phyloP scores from a whole-genome alignment of 140 eudicot genomes.

The Cichorium intybus region DNA sequence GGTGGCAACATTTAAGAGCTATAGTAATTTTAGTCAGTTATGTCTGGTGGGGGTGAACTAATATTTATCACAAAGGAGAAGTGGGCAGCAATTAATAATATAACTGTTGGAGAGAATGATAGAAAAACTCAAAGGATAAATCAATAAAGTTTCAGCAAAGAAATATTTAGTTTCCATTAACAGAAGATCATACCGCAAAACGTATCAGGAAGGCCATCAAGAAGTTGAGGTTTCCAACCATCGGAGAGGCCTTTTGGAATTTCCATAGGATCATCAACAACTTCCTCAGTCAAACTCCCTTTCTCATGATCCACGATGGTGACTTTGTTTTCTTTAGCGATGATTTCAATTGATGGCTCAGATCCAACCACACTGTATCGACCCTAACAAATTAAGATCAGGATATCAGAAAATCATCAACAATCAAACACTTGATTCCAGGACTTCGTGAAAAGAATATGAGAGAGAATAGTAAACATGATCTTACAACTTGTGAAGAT shows the following conservation, averaged over 20 bases:
- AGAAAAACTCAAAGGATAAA: neutral
- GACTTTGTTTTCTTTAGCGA: conserved; percentile 74
- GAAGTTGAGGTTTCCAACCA: conserved; percentile 71
- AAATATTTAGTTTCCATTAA: conserved; percentile 13
- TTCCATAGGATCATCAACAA: conserved; percentile 76
- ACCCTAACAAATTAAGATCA: conserved; percentile 47
- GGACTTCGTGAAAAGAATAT: neutral
- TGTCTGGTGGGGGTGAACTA: neutral
- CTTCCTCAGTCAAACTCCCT: conserved; percentile 57
- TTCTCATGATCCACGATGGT: conserved; percentile 68
- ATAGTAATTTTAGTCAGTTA: neutral
- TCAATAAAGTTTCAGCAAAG: neutral
- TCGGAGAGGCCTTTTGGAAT: conserved; percentile 63
- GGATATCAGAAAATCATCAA: neutral
- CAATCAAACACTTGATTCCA: neutral
- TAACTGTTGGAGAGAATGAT: too few species aligned
- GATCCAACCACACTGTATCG: conserved; percentile 93
- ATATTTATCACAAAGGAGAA: neutral
- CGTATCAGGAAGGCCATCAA: conserved; percentile 76
- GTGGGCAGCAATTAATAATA: neutral
- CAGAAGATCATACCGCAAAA: conserved; percentile 71
- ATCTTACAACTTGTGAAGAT: conserved; percentile 72
- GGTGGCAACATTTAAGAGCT: conserved; percentile 12
- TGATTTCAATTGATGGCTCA: conserved; percentile 75
- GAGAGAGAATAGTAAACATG: neutral